Percentiles rank a stretch among this genome's conserved stretches.
phyloP scores from a whole-genome alignment of 345 rosid species.

The Eucalyptus pauciflora region DNA sequence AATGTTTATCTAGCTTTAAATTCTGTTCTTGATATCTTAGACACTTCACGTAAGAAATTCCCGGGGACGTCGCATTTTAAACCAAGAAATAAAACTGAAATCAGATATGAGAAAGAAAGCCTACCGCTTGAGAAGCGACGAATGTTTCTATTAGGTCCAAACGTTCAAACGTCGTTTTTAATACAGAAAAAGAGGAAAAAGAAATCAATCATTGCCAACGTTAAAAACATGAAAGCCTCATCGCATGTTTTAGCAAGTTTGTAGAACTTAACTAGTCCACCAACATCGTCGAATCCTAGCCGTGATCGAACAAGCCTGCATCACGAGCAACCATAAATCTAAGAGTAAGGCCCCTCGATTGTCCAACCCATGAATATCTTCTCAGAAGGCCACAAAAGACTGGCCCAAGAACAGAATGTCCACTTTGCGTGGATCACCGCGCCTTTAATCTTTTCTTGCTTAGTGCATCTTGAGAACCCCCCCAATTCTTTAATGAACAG shows the following conservation, averaged over 20 bases:
- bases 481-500: neutral
- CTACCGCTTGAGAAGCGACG: no score
- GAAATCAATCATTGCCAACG: neutral
- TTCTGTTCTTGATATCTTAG: no score
- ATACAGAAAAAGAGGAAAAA: neutral
- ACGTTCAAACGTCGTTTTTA: neutral
- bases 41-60: no score
- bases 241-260: neutral
- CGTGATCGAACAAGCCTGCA: neutral
- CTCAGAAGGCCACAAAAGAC: neutral
- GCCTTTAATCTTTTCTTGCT: neutral
- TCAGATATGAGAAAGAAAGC: no score
- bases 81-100: no score
- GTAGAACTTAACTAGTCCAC: neutral
- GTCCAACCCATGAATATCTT: neutral
- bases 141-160: no score
- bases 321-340: neutral
- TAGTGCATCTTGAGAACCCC: neutral
- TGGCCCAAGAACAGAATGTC: neutral
- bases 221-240: neutral
- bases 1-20: no score
- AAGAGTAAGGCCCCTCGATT: neutral
- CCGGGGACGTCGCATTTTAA: no score
- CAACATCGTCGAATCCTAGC: neutral
- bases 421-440: neutral